Percentiles rank a stretch among this genome's conserved stretches.
These are phyloP conservation scores for Helianthus annuus DNA, from an alignment of 129 eudicot species.

Conservation along the genomic window DNA sequence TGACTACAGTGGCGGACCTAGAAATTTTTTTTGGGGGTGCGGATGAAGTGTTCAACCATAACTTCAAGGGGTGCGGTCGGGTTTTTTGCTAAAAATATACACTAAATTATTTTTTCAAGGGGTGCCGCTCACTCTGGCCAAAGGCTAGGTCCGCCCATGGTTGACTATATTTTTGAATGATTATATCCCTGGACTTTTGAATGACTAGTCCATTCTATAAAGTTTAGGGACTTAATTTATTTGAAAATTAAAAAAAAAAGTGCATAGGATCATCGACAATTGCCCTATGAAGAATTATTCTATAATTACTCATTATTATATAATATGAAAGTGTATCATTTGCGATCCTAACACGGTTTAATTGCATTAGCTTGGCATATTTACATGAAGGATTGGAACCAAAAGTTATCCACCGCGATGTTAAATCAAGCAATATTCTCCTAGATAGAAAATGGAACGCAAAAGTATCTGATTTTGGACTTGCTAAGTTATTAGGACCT, in stretches of 20 bases:
- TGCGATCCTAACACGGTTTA: conserved; percentile 12
- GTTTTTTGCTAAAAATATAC: too few species aligned
- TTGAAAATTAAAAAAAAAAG: not conserved
- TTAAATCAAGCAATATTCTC: conserved; percentile 93
- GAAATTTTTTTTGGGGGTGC: too few species aligned
- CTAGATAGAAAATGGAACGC: conserved; percentile 85
- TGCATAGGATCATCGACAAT: not conserved
- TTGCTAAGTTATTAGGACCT: conserved; percentile 84
- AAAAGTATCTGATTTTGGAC: conserved; percentile 94
- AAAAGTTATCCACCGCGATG: conserved; percentile 59
- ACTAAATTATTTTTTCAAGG: too few species aligned
- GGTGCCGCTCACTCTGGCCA: too few species aligned
- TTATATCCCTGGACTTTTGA: not conserved
- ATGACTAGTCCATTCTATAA: not conserved
- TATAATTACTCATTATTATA: not conserved
- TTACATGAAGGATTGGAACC: conserved; percentile 17
- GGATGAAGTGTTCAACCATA: too few species aligned
- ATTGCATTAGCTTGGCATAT: conserved; percentile 66
- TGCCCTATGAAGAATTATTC: not conserved
- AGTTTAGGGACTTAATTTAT: not conserved
- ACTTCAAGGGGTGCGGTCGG: too few species aligned
- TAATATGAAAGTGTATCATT: conserved; percentile 4
- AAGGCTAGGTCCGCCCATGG: too few species aligned
- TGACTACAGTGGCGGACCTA: too few species aligned
- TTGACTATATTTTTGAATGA: not conserved